Evolutionary conservation across 2,329 filamentous ascomycete species (phyloP), one percentile per base, ranked within the genome.

Genomic region (Fusarium zealandicum): DNA sequence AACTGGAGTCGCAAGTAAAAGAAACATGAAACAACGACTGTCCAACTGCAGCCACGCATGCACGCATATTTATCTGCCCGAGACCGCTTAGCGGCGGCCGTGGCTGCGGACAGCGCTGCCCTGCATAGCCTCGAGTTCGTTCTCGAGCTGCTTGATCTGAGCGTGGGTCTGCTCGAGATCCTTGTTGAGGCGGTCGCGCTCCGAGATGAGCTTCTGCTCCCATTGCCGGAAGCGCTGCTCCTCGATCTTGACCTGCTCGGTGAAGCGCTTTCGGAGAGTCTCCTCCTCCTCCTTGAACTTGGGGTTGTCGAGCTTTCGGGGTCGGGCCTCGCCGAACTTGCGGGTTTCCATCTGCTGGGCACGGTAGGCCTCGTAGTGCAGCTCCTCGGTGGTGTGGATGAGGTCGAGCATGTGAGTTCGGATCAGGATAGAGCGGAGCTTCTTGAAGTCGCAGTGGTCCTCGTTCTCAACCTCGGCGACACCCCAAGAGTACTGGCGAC

Each of bases 201-300:
- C 95, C 61, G 91, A 88, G 72, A 99, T 99, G 76, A 99, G 90
- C 86, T 98, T 98, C 87, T 99, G 95, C 82, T 99, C 95, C 95
- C 95, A 99, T 80, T 96, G 90, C 78, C 96, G 88, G 88, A 99
- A 99, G 66, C 95, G 88, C 82, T 96, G 92, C 81, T 99, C 95
- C 83, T 99, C 96, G 72, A 99, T 90, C 90, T 99, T 99, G 82
- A 99, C 95, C 78, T 99, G 95, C 82, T 99, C 95, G 68, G 95
- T 99, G 81, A 99, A 99, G 69, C 96, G 88, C 88, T 99, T 99
- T 80, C 95, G 89, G 65, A 99, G 87, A 59, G 91, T 90, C 84
- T 99, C 95, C 75, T 99, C 95, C 79, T 99, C 95, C 77, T 99
- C 95, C 87, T 99, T 99, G 86, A 98, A 99, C 84, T 99, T 99